Conservation (phyloP, 805 yeast species). For the Lachancea meyersii region DNA sequence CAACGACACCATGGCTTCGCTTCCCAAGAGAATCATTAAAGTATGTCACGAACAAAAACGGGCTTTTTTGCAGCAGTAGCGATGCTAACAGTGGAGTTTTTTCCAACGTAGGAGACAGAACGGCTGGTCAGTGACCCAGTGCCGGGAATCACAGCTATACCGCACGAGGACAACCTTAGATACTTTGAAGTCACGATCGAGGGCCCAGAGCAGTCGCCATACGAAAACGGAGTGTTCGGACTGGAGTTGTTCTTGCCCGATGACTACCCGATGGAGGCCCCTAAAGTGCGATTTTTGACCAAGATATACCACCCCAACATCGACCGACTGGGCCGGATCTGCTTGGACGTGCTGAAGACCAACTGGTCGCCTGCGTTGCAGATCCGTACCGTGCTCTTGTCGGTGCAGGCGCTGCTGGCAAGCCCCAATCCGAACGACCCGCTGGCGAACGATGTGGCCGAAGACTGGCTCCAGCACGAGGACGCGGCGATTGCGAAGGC, state of each 20-base stretch:
- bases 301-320: constrained; percentile 95
- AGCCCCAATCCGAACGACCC: constrained; percentile 99
- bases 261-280: constrained; percentile 98
- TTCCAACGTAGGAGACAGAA: constrained; percentile 66
- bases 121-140: constrained; percentile 90
- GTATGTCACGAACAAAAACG: constrained; percentile 34
- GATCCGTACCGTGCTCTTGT: constrained; percentile 82
- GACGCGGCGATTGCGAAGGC: constrained; percentile 76
- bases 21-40: constrained; percentile 90
- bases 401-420: constrained; percentile 88
- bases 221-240: constrained; percentile 76
- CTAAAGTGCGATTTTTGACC: constrained; percentile 89
- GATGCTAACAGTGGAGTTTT: neutral
- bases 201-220: constrained; percentile 89
- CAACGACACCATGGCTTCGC: constrained; percentile 31
- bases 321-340: constrained; percentile 89
- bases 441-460: constrained; percentile 94
- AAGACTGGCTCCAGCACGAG: constrained; percentile 89
- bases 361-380: constrained; percentile 98
- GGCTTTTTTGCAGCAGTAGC: neutral
- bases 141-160: constrained; percentile 88
- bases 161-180: constrained; percentile 90
- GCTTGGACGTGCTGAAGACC: constrained; percentile 87
- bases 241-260: constrained; percentile 88
- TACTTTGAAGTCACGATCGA: constrained; percentile 88